These are phyloP conservation scores for Globisporangium nunn DNA, from an alignment of 352 stramenopile species.

Conservation along the genomic window DNA sequence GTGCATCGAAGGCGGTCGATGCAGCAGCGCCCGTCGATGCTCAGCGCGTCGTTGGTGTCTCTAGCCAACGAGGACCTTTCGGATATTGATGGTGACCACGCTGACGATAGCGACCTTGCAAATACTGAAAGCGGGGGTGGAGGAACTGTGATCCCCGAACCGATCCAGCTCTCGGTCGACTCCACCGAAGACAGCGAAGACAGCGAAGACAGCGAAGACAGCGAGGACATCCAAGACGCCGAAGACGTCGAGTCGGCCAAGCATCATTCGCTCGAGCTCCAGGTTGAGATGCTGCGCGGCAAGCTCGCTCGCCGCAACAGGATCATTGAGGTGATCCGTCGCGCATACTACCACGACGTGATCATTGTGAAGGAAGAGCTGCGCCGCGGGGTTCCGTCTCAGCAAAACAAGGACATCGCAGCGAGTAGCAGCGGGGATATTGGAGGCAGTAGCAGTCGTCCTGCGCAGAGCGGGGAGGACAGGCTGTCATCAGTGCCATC, in stretches of 20 bases:
- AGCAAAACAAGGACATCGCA: neutral
- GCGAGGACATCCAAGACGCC: slow-evolving; percentile 5
- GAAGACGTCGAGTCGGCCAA: slow-evolving; percentile 30
- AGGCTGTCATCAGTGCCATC: slow-evolving; percentile 55
- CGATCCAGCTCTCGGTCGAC: slow-evolving; percentile 1
- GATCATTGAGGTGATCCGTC: slow-evolving; percentile 64
- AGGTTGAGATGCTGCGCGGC: slow-evolving; percentile 63
- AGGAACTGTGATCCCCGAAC: neutral
- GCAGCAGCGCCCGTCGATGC: slow-evolving; percentile 3
- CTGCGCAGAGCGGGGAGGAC: slow-evolving; percentile 19
- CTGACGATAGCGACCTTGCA: neutral
- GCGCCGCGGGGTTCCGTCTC: slow-evolving; percentile 16
- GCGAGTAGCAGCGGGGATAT: neutral
- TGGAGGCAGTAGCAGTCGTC: neutral
- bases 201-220: neutral
- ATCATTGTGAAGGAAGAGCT: slow-evolving; percentile 81
- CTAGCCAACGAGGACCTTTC: slow-evolving; percentile 3
- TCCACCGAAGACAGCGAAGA: slow-evolving; percentile 11
- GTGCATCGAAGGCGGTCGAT: neutral
- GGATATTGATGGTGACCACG: neutral
- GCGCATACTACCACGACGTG: slow-evolving; percentile 77
- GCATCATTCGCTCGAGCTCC: slow-evolving; percentile 23
- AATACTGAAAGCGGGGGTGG: neutral
- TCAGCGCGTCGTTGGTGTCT: slow-evolving; percentile 7
- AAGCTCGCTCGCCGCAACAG: slow-evolving; percentile 65